Conservation (phyloP, 257 asterid species). For the Jaltomata sinuosa region DNA sequence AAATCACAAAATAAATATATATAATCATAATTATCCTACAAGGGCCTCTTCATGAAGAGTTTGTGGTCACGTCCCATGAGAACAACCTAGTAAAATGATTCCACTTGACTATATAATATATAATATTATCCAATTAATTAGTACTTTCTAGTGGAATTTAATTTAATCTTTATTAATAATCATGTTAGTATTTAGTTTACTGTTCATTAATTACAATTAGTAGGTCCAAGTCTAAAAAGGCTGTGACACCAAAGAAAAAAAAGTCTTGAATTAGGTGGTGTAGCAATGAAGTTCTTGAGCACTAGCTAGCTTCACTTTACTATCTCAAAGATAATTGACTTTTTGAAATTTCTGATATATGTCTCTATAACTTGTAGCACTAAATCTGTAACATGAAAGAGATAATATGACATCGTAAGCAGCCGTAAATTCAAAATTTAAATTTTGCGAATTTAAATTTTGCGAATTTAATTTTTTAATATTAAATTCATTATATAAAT, state of each 20-base stretch:
- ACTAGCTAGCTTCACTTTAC: not conserved
- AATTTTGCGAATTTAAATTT: not conserved
- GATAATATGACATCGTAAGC: rapidly evolving
- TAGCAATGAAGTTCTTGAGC: not conserved
- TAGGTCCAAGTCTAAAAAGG: not conserved
- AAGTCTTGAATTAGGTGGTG: not conserved
- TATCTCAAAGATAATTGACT: not conserved
- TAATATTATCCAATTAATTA: not conserved
- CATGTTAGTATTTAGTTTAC: not conserved
- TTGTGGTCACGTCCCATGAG: not conserved
- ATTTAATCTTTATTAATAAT: not conserved
- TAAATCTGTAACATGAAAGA: not conserved
- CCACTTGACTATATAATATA: not conserved
- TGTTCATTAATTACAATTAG: not conserved
- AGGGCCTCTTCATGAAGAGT: not conserved
- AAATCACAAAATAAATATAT: not conserved
- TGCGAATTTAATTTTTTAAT: rapidly evolving
- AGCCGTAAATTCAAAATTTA: rapidly evolving
- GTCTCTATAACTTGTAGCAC: not conserved
- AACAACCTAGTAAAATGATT: not conserved
- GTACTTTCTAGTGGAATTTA: not conserved
- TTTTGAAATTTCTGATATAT: not conserved
- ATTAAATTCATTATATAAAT: not conserved
- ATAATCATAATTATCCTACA: not conserved
- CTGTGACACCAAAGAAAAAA: not conserved